Evolutionary conservation across 1,284 basidiomycete genomes (phyloP).

Genomic region (Irpex rosettiformis): DNA sequence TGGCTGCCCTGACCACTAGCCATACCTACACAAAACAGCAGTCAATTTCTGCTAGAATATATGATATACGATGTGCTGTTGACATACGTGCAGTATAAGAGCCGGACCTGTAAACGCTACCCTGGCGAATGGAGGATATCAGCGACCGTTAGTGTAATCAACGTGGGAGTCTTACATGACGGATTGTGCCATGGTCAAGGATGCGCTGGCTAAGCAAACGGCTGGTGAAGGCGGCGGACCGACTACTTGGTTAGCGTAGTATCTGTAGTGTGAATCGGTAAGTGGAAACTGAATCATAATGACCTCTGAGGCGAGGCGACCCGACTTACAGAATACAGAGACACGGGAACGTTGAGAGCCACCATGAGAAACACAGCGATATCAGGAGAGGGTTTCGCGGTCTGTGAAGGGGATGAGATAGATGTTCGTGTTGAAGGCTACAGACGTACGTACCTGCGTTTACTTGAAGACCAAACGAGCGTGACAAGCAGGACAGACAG

Average conservation of each 20-base stretch:
- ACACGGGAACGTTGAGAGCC: slow-evolving; percentile 20
- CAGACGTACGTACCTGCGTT: slow-evolving; percentile 12
- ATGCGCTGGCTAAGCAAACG: slow-evolving; percentile 15
- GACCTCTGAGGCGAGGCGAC: too few species aligned
- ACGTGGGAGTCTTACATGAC: slow-evolving; percentile 9
- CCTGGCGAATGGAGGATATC: slow-evolving; percentile 3
- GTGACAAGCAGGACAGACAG: slow-evolving; percentile 15
- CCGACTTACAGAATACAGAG: slow-evolving; percentile 17
- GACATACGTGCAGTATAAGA: slow-evolving; percentile 19
- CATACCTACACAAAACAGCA: slow-evolving; percentile 8
- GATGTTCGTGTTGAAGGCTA: neutral
- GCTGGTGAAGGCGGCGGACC: slow-evolving; percentile 11
- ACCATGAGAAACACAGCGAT: slow-evolving; percentile 20
- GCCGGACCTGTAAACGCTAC: slow-evolving; percentile 16
- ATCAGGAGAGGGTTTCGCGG: slow-evolving; percentile 20
- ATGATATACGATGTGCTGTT: neutral
- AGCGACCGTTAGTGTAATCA: neutral
- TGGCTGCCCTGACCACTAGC: slow-evolving; percentile 14
- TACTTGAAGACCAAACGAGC: slow-evolving; percentile 15
- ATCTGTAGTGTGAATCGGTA: slow-evolving; percentile 7
- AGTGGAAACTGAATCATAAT: neutral
- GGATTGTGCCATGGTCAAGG: slow-evolving; percentile 14
- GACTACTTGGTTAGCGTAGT: slow-evolving; percentile 14
- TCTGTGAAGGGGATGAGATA: slow-evolving; percentile 1
- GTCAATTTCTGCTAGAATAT: neutral